phyloP scores from a whole-genome alignment of 495 filamentous ascomycete genomes.

The Neurospora sp. region DNA sequence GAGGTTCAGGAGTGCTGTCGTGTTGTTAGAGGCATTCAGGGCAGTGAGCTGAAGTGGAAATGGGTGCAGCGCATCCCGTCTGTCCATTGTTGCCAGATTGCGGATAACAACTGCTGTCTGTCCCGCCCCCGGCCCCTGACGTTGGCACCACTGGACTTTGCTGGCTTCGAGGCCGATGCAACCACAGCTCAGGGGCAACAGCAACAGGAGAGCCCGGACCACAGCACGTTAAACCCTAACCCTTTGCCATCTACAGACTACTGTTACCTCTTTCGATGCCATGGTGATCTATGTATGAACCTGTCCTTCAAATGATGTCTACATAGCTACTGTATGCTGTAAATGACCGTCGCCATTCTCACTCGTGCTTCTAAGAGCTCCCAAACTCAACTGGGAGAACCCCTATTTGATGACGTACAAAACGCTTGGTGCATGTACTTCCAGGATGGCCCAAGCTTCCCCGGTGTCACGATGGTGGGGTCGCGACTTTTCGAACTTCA shows the following conservation, averaged over 20 bases:
- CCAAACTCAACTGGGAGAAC: neutral
- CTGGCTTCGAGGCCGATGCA: constrained; percentile 10
- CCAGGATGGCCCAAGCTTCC: neutral
- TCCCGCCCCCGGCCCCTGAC: neutral
- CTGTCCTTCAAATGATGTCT: neutral
- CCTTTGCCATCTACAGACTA: neutral
- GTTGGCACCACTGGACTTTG: neutral
- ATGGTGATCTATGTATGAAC: neutral
- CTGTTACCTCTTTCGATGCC: neutral
- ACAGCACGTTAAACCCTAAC: neutral
- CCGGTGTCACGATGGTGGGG: neutral
- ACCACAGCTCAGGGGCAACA: constrained; percentile 2
- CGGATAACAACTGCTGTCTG: constrained; percentile 4
- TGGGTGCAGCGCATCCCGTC: constrained; percentile 5
- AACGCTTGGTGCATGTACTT: neutral
- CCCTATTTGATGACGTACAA: neutral
- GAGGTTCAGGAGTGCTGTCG: constrained; percentile 1
- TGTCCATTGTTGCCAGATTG: constrained; percentile 25
- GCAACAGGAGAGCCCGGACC: neutral
- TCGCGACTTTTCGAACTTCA: neutral
- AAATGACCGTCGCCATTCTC: neutral
- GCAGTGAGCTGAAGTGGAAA: constrained; percentile 10
- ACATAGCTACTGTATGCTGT: neutral
- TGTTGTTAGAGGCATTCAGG: constrained; percentile 8
- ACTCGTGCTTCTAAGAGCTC: neutral